Evolutionary conservation across 129 eudicot genomes (phyloP).

Genomic region (Rutidosis leptorrhynchoides): DNA sequence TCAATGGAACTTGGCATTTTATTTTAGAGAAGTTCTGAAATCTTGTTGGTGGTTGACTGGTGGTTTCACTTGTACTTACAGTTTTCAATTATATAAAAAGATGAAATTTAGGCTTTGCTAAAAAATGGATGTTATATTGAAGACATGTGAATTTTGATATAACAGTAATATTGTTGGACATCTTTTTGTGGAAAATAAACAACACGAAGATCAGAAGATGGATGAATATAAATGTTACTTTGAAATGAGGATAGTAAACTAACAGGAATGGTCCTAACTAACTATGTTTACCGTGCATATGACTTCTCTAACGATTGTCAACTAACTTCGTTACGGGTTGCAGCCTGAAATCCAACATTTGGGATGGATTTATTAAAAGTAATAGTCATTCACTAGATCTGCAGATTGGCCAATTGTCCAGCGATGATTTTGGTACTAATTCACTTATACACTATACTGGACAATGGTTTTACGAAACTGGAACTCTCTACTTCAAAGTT

Average conservation of each 20-base stretch:
- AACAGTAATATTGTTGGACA: not conserved
- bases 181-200: not conserved
- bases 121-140: not conserved
- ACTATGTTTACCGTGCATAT: not conserved
- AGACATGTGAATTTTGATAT: not conserved
- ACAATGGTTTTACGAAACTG: not conserved
- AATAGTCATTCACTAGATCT: not conserved
- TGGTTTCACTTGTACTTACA: not conserved
- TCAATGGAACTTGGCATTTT: not conserved
- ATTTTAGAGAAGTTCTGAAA: not conserved
- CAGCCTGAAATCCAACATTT: not conserved
- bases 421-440: not conserved
- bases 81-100: not conserved
- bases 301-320: not conserved
- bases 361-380: not conserved
- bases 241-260: not conserved
- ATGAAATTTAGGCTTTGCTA: not conserved
- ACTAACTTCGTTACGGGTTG: not conserved
- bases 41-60: not conserved
- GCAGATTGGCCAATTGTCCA: not conserved
- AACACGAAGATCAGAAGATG: not conserved
- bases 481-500: not conserved
- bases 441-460: not conserved
- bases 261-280: not conserved
- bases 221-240: not conserved